Base-by-base conservation (phyloP, 2,329 filamentous ascomycete species). In the Decorospora gaudefroyi region DNA sequence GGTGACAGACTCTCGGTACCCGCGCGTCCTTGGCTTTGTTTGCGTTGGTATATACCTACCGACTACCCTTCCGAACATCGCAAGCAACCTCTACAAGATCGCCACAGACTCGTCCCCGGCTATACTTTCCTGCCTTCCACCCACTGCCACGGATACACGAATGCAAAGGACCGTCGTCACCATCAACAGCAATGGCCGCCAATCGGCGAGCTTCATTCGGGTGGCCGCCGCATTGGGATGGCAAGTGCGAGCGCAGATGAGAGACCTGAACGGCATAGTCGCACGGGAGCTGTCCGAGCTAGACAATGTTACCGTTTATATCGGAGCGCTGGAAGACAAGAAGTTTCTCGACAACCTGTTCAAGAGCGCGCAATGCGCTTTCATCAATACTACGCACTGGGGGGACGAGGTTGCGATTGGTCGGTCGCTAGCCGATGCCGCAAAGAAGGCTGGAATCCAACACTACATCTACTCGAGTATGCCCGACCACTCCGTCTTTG, bases 341-440 rank as follows among this genome's bases (percentile, higher is more conserved):
- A 79, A 84, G 59, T 77, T 96, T 55, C 87, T 96, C 64, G 78
- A 81, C 40, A 79, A 87, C 55, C 79, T 97, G 13, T 97, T 97
- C 77, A 76, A 80, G 25, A 90, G 88, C 50, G 87, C 88, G 15
- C 87, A 95, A 59, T 80, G 95, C 37, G 93, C 93, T 47, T 99
- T 97, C 72, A 90, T 97, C 76, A 99, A 99, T 75, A 99, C 93
- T 28, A 95, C 90, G 4, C 95, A 95, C 63, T 96, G 95, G 76
- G 93, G 92, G 37, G 90, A 97, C 72, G 93, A 99, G 76, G 80
- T 93, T 46, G 84, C 85, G 26, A 95, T 96, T 57, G 93, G 93
- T 52, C 86, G 87, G 68, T 87, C 88, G 2, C 79, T 96, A 48
- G 93, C 91, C 47, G 88, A 96, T 65, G 90, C 90, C 10, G 92